Conservation (phyloP, 768 basidiomycete genomes). For the Psilocybe sp. region DNA sequence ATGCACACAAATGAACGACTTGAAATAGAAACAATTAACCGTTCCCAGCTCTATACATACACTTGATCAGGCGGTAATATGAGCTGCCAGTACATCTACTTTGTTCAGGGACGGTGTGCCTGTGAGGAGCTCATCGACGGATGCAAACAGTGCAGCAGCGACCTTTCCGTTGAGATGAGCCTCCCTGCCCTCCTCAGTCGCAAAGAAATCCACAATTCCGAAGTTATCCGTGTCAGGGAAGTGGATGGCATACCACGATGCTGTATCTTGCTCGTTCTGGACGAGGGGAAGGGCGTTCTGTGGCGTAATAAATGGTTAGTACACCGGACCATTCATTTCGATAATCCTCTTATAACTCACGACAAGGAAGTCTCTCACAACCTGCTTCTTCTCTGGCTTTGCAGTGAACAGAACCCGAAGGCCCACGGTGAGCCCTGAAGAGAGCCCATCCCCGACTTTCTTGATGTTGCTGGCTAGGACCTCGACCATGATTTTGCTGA, state of each 20-base stretch:
- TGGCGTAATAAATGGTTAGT: neutral
- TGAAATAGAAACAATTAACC: neutral
- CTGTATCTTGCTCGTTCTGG: constrained; percentile 30
- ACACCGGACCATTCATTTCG: neutral
- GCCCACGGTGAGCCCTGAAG: constrained; percentile 25
- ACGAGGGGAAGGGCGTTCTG: constrained; percentile 31
- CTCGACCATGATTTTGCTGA: constrained; percentile 18
- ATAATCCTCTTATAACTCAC: constrained; percentile 20
- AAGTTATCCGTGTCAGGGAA: constrained; percentile 33
- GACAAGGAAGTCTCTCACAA: constrained; percentile 32
- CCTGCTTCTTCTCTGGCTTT: constrained; percentile 31
- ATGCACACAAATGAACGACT: neutral
- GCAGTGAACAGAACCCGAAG: constrained; percentile 32
- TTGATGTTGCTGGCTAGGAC: constrained; percentile 31
- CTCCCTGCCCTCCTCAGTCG: constrained; percentile 26
- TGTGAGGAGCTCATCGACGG: constrained; percentile 27
- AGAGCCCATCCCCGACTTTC: constrained; percentile 14
- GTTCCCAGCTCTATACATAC: neutral
- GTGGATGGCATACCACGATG: constrained; percentile 36
- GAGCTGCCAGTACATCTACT: constrained; percentile 32
- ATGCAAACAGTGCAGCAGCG: constrained; percentile 30
- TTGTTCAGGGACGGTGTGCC: constrained; percentile 27
- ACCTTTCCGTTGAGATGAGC: constrained; percentile 33
- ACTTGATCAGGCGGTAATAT: constrained; percentile 12
- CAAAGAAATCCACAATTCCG: constrained; percentile 36